Evolutionary conservation across 805 yeast species (phyloP).

Genomic region (Hanseniaspora clermontiae): DNA sequence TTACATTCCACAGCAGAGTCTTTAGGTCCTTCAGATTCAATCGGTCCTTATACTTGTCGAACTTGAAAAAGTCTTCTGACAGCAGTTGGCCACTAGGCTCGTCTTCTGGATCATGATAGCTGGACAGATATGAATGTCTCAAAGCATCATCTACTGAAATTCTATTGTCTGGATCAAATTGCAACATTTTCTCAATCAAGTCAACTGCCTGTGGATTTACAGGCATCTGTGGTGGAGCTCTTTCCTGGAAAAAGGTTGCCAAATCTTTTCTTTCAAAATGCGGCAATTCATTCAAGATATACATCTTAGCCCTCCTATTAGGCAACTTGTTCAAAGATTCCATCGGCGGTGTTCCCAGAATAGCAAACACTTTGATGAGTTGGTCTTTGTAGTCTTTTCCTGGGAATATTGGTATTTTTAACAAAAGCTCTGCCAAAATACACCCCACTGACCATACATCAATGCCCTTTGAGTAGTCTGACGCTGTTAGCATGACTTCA

Average conservation of each 20-base stretch:
- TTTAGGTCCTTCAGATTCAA: conserved; percentile 66
- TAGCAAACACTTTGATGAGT: conserved; percentile 67
- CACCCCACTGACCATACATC: conserved; percentile 97
- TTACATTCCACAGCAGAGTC: conserved; percentile 65
- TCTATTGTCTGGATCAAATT: conserved; percentile 73
- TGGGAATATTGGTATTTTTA: conserved; percentile 80
- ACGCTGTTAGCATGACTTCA: conserved; percentile 89
- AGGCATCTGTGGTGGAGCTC: conserved; percentile 15
- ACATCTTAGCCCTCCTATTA: conserved; percentile 77
- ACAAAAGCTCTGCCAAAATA: conserved; percentile 78
- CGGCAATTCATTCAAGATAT: conserved; percentile 61
- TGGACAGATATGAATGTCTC: conserved; percentile 67
- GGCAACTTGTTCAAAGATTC: conserved; percentile 66
- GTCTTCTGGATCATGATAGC: conserved; percentile 91
- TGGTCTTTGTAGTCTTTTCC: conserved; percentile 92
- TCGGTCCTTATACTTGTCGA: conserved; percentile 73
- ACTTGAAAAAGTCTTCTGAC: conserved; percentile 77
- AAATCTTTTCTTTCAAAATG: conserved; percentile 38
- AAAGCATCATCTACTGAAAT: conserved; percentile 77
- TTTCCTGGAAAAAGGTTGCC: conserved; percentile 4
- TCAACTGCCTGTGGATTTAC: conserved; percentile 61
- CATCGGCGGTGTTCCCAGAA: conserved; percentile 75
- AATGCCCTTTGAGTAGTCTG: conserved; percentile 85
- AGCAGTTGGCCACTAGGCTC: conserved; percentile 80
- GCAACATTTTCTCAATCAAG: conserved; percentile 51